Base-by-base conservation (phyloP, 2,329 filamentous ascomycete species). In the Colletotrichum salicis region DNA sequence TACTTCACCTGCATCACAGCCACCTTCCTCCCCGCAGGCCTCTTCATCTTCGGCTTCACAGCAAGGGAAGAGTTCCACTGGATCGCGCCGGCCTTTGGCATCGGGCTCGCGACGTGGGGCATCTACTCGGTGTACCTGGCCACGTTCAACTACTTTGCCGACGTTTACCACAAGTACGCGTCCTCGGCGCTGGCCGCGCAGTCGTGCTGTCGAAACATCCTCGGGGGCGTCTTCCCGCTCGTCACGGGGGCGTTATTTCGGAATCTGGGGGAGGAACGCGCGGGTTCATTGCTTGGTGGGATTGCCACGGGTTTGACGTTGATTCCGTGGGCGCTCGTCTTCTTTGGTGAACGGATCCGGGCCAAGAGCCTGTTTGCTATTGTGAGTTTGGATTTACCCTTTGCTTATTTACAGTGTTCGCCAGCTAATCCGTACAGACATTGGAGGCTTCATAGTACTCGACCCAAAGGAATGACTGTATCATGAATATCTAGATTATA, bases 61-160 rank as follows among this genome's bases (percentile, higher is more conserved):
- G 88, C 90, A 0, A 89, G 85, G 69, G 79, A 86, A 0, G 85
- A 84, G 1, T 86, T 91, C 1, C 93, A 90, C 74, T 96, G 93
- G 93, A 91, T 94, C 67, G 89, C 90, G 0, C 93, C 94, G 0
- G 83, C 90, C 0, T 81, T 96, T 3, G 92, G 90, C 0, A 86
- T 97, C 41, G 89, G 87, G 0, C 88, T 94, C 71, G 91, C 94
- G 0, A 96, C 93, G 0, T 93, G 96, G 85, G 92, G 95, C 33
- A 97, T 98, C 74, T 96, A 94, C 80, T 92, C 90, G 52, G 90
- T 98, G 45, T 97, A 97, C 78, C 87, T 98, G 1, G 92, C 95
- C 3, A 93, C 94, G 0, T 97, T 98, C 84, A 98, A 98, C 79
- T 98, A 97, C 76, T 87, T 98, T 1, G 94, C 95, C 24, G 95